These are phyloP conservation scores for Nicotiana otophora DNA, from an alignment of 257 asterid species.

Conservation along the genomic window DNA sequence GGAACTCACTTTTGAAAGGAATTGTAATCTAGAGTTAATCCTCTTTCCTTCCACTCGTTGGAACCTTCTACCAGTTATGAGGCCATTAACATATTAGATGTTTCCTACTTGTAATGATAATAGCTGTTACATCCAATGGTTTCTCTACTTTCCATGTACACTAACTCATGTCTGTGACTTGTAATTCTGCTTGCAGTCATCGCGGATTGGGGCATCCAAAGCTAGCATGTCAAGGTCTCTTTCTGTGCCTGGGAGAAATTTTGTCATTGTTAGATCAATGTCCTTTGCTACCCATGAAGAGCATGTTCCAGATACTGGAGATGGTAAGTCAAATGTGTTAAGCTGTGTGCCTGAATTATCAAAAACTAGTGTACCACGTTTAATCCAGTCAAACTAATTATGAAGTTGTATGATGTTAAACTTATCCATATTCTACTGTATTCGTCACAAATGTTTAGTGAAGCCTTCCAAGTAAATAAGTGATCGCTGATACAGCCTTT, in stretches of 20 bases:
- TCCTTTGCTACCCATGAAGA: conserved; percentile 56
- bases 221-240: conserved; percentile 74
- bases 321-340: conserved; percentile 46
- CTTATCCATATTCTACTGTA: not conserved
- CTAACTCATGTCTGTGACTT: not conserved
- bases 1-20: not conserved
- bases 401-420: not conserved
- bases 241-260: conserved; percentile 68
- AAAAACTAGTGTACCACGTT: not conserved
- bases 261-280: conserved; percentile 64
- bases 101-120: conserved; percentile 1
- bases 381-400: not conserved
- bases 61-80: not conserved
- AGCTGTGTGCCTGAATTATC: not conserved
- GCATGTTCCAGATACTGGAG: conserved; percentile 40
- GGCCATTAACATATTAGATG: not conserved
- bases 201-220: conserved; percentile 41
- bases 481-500: not conserved
- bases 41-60: not conserved
- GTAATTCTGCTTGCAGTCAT: conserved; percentile 13
- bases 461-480: not conserved
- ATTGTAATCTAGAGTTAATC: not conserved
- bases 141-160: conserved; percentile 4
- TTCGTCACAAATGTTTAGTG: not conserved
- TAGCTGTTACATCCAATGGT: not conserved